phyloP scores from a whole-genome alignment of 208 protist genomes.

The Leishmania tarentolae region DNA sequence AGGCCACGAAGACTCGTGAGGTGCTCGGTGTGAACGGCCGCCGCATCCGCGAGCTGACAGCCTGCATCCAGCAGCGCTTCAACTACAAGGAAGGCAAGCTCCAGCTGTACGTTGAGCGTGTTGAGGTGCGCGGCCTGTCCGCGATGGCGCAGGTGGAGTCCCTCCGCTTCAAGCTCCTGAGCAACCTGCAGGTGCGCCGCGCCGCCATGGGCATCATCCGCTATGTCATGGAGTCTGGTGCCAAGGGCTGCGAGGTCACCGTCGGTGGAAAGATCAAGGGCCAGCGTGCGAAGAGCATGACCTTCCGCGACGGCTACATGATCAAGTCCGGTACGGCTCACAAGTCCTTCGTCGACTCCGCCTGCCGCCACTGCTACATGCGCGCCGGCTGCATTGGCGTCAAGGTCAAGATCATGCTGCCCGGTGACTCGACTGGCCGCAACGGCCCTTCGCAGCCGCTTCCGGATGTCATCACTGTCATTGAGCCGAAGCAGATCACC shows the following conservation, averaged over 20 bases:
- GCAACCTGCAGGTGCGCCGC: slow-evolving; percentile 97
- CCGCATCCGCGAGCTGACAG: slow-evolving; percentile 98
- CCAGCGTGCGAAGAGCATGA: slow-evolving; percentile 99
- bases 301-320: slow-evolving; percentile 99
- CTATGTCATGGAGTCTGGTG: slow-evolving; percentile 98
- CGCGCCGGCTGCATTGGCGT: slow-evolving; percentile 98
- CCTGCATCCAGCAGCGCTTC: slow-evolving; percentile 98
- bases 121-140: slow-evolving; percentile 97
- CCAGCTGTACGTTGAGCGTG: slow-evolving; percentile 97
- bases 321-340: slow-evolving; percentile 96
- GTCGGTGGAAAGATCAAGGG: slow-evolving; percentile 99
- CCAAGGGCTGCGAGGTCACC: slow-evolving; percentile 99
- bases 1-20: slow-evolving; percentile 96
- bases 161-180: slow-evolving; percentile 98
- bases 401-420: slow-evolving; percentile 99
- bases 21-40: slow-evolving; percentile 97
- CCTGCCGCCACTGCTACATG: slow-evolving; percentile 97
- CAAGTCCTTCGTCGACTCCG: slow-evolving; percentile 95
- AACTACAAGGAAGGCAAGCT: slow-evolving; percentile 96
- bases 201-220: slow-evolving; percentile 99
- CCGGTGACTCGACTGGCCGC: slow-evolving; percentile 86
- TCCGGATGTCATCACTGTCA: slow-evolving; percentile 83
- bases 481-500: slow-evolving; percentile 67
- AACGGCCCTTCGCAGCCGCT: slow-evolving; percentile 57
- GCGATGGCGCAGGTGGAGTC: slow-evolving; percentile 99